Percentiles rank a stretch among this genome's conserved stretches.
Evolutionary conservation across 2,329 filamentous ascomycete genomes (phyloP).

Genomic region (Colletotrichum tamarilloi): DNA sequence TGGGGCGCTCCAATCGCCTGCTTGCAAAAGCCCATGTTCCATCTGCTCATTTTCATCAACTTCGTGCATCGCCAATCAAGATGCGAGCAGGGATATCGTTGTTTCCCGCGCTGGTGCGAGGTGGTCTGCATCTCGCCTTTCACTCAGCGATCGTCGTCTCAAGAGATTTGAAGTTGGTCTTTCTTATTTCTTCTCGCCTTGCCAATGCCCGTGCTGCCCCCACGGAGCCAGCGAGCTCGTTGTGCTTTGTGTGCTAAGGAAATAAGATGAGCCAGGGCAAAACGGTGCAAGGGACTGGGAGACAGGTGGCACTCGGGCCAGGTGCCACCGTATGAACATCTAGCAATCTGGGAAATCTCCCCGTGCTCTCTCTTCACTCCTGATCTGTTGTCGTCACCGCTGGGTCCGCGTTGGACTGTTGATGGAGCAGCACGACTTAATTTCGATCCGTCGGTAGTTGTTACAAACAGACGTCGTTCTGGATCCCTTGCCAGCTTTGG

Average conservation of each 20-base stretch:
- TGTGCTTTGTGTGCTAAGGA: not conserved
- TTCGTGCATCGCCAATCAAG: conserved; percentile 25
- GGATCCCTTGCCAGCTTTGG: conserved; percentile 4
- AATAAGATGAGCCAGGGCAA: conserved; percentile 6
- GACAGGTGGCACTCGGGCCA: conserved; percentile 8
- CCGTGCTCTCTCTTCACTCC: conserved; percentile 3
- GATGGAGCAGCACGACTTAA: conserved; percentile 21
- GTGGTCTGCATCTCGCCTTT: conserved; percentile 23
- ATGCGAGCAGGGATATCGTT: conserved; percentile 20
- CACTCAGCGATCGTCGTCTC: conserved; percentile 15
- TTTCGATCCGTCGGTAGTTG: conserved; percentile 32
- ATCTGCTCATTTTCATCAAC: conserved; percentile 31
- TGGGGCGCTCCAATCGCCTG: conserved; percentile 1
- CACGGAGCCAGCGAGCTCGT: not conserved
- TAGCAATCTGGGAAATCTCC: conserved; percentile 20
- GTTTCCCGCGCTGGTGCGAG: conserved; percentile 3
- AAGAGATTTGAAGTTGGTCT: conserved; percentile 22
- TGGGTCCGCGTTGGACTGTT: conserved; percentile 7
- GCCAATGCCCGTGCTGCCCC: not conserved
- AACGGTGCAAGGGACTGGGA: not conserved
- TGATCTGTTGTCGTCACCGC: conserved; percentile 25
- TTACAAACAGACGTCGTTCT: conserved; percentile 27
- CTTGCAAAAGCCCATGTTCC: conserved; percentile 18
- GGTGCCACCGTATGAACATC: conserved; percentile 8
- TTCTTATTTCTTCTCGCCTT: conserved; percentile 19